phyloP scores from a whole-genome alignment of 2,329 filamentous ascomycete species.

The Fusarium mundagurra region DNA sequence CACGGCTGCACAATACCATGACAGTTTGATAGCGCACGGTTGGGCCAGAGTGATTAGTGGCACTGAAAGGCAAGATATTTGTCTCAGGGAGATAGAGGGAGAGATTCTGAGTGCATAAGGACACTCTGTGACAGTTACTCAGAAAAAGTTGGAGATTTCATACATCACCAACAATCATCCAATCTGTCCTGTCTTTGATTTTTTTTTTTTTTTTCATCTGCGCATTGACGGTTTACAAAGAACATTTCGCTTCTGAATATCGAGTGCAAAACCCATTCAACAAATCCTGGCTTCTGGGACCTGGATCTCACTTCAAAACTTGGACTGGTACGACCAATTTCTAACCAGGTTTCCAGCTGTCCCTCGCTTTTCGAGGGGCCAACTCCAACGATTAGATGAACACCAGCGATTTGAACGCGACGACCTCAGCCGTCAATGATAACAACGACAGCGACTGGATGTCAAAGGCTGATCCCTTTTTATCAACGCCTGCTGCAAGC shows the following conservation, averaged over 20 bases:
- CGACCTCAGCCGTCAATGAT: slow-evolving; percentile 38
- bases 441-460: slow-evolving; percentile 6
- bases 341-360: slow-evolving; percentile 14
- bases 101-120: slow-evolving; percentile 20
- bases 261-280: slow-evolving; percentile 14
- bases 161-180: slow-evolving; percentile 19
- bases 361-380: slow-evolving; percentile 30
- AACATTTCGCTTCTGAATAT: slow-evolving; percentile 23
- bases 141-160: slow-evolving; percentile 16
- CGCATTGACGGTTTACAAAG: not conserved
- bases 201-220: slow-evolving; percentile 8
- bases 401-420: slow-evolving; percentile 33
- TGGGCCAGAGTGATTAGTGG: slow-evolving; percentile 34
- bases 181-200: slow-evolving; percentile 31
- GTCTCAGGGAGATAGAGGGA: slow-evolving; percentile 27
- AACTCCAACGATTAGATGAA: slow-evolving; percentile 41
- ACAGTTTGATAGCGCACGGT: slow-evolving; percentile 27
- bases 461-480: slow-evolving; percentile 23
- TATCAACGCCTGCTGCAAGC: slow-evolving; percentile 19
- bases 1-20: slow-evolving; percentile 21
- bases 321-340: slow-evolving; percentile 28
- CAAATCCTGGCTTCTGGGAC: slow-evolving; percentile 26
- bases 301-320: slow-evolving; percentile 27
- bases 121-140: slow-evolving; percentile 22
- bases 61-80: slow-evolving; percentile 31